phyloP scores from a whole-genome alignment of 768 basidiomycete species.

The Krasilnikovozyma curviuscula region DNA sequence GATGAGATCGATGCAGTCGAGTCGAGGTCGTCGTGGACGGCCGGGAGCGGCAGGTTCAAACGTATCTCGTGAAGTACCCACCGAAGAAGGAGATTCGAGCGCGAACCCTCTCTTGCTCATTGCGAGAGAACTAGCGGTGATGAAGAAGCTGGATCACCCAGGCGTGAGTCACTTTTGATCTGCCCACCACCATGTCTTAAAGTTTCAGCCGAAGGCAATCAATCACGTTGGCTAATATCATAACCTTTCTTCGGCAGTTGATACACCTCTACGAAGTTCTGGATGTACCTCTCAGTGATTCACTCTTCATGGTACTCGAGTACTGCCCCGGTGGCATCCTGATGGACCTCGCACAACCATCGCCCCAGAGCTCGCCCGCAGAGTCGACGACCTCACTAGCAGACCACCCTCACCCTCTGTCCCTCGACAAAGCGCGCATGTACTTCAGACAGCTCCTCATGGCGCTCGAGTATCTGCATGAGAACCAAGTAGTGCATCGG shows the following conservation, averaged over 20 bases:
- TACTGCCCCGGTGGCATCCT: slow-evolving; percentile 25
- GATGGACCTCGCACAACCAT: slow-evolving; percentile 21
- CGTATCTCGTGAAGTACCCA: not conserved
- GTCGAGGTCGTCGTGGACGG: slow-evolving; percentile 1
- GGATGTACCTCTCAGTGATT: slow-evolving; percentile 24
- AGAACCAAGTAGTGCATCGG: slow-evolving; percentile 25
- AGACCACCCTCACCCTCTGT: slow-evolving; percentile 16
- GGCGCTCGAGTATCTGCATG: slow-evolving; percentile 26
- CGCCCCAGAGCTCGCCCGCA: slow-evolving; percentile 9
- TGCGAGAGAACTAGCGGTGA: slow-evolving; percentile 24
- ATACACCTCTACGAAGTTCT: slow-evolving; percentile 27
- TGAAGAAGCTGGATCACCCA: slow-evolving; percentile 29
- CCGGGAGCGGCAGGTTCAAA: not conserved
- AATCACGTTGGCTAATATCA: not conserved
- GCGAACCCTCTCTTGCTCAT: not conserved
- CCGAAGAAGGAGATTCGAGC: not conserved
- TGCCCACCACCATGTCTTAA: not conserved
- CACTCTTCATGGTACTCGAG: slow-evolving; percentile 26
- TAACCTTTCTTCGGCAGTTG: slow-evolving; percentile 16
- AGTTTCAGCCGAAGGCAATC: not conserved
- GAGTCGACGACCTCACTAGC: slow-evolving; percentile 6
- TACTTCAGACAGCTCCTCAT: slow-evolving; percentile 26
- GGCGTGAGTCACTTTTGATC: slow-evolving; percentile 16
- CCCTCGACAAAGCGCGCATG: slow-evolving; percentile 14
- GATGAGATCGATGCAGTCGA: slow-evolving; percentile 3